phyloP scores from a whole-genome alignment of 106 monocot species.

The Platanthera zijinensis region DNA sequence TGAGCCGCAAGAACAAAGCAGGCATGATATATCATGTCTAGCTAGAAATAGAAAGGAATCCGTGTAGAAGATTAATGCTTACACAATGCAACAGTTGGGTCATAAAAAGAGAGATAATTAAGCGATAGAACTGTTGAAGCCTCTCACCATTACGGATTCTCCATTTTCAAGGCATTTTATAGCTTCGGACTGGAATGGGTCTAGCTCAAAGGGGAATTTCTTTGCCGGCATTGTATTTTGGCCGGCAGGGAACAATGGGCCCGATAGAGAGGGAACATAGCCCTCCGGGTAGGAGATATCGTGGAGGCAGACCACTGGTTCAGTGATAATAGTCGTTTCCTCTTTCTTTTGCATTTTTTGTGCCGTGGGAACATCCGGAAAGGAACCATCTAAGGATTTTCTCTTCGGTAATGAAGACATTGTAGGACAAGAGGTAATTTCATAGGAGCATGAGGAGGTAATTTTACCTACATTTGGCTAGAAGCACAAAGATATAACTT shows the following conservation, averaged over 20 bases:
- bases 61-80: background rate
- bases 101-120: background rate
- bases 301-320: slow-evolving; percentile 63
- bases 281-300: slow-evolving; percentile 89
- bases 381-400: slow-evolving; percentile 23
- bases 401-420: slow-evolving; percentile 49
- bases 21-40: background rate
- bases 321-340: slow-evolving; percentile 15
- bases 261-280: slow-evolving; percentile 19
- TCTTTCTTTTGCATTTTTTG: slow-evolving; percentile 20
- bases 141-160: slow-evolving; percentile 85
- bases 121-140: too few relatives aligned
- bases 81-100: background rate
- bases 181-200: slow-evolving; percentile 85
- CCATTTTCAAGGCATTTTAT: slow-evolving; percentile 79
- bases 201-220: slow-evolving; percentile 72
- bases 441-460: too few relatives aligned
- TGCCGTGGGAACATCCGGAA: background rate
- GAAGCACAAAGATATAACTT: too few relatives aligned
- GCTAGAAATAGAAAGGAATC: background rate
- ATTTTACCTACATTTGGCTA: too few relatives aligned
- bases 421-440: background rate
- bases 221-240: slow-evolving; percentile 50
- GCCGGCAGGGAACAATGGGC: background rate
- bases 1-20: background rate